Conservation (phyloP, 129 eudicot species). For the Escallonia herrerae region DNA sequence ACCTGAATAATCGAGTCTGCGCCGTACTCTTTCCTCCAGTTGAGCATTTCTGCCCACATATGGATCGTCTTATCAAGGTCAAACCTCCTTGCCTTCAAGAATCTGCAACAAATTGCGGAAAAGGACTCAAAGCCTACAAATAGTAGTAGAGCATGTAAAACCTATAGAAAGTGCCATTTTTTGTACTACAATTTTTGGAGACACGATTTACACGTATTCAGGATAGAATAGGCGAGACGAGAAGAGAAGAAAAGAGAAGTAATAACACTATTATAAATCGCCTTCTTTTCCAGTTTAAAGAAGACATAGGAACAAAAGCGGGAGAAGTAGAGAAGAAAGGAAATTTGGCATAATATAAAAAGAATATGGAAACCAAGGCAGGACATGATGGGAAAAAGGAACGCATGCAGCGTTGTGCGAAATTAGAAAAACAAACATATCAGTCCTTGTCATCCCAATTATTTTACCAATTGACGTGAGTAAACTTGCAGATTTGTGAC, state of each 20-base stretch:
- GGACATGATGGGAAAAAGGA: background rate
- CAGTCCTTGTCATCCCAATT: background rate
- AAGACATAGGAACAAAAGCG: background rate
- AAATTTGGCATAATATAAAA: background rate
- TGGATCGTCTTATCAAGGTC: constrained; percentile 70
- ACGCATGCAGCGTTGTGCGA: background rate
- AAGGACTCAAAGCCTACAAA: background rate
- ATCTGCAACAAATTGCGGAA: constrained; percentile 34
- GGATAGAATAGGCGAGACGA: background rate
- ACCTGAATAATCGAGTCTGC: constrained; percentile 81
- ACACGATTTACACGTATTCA: background rate
- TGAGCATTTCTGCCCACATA: constrained; percentile 94
- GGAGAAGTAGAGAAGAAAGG: background rate
- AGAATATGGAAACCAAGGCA: background rate
- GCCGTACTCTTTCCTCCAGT: constrained; percentile 81
- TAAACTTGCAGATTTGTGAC: background rate
- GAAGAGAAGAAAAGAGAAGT: no score
- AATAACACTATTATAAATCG: no score
- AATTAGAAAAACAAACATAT: background rate
- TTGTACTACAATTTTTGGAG: background rate
- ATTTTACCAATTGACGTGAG: background rate
- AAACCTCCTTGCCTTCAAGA: constrained; percentile 84
- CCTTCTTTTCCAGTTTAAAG: background rate
- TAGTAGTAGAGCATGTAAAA: background rate
- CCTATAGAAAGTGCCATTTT: background rate